phyloP scores from a whole-genome alignment of 1,284 basidiomycete genomes.

The Cryptococcus deneoformans region DNA sequence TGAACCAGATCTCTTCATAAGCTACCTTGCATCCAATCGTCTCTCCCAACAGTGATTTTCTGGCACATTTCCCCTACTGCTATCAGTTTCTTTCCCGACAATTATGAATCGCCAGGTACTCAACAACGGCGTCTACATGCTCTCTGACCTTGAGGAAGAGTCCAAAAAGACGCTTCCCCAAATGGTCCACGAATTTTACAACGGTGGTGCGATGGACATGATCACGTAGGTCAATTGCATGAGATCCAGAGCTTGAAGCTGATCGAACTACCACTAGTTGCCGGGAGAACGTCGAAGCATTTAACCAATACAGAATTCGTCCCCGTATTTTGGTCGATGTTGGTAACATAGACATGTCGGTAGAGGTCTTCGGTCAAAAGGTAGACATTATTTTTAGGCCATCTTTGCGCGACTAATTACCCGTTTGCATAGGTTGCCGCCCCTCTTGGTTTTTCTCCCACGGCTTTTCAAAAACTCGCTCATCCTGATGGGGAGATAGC shows the following conservation, averaged over 20 bases:
- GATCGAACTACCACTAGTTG: conserved; percentile 2
- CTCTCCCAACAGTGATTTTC: too few species aligned
- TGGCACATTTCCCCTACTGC: too few species aligned
- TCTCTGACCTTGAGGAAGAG: conserved; percentile 19
- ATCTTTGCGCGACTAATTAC: too few species aligned
- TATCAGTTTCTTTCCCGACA: not conserved
- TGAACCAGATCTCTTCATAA: too few species aligned
- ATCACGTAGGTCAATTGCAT: conserved; percentile 11
- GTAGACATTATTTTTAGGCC: conserved; percentile 6
- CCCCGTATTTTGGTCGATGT: conserved; percentile 34
- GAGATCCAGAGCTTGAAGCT: not conserved
- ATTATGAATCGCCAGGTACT: conserved; percentile 6
- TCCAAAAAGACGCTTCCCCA: conserved; percentile 12
- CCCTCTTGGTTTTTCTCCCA: conserved; percentile 33
- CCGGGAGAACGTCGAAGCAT: conserved; percentile 28
- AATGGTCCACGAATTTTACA: conserved; percentile 19
- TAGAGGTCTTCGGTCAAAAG: conserved; percentile 16
- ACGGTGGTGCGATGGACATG: conserved; percentile 28
- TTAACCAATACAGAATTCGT: conserved; percentile 27
- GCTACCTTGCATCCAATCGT: too few species aligned
- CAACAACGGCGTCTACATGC: too few species aligned
- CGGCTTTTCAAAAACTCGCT: conserved; percentile 34
- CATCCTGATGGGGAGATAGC: conserved; percentile 32
- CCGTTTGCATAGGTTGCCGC: too few species aligned
- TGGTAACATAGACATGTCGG: conserved; percentile 18